Base-by-base conservation (phyloP, 1,139 yeast genomes). In the Eremothecium cymbalariae region DNA sequence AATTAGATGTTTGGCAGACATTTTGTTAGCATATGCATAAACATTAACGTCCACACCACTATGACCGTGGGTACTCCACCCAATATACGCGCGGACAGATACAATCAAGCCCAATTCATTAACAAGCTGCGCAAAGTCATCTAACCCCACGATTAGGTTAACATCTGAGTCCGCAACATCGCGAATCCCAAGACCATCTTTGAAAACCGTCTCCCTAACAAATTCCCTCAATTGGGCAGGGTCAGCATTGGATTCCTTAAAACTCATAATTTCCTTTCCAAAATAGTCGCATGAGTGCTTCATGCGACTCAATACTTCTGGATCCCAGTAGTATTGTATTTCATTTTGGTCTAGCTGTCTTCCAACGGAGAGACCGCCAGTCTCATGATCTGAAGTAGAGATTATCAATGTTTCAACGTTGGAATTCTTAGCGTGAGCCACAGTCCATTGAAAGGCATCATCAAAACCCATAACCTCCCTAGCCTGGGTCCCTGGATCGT, bases 1-100 rank as follows among this genome's bases (percentile, higher is more conserved):
- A 21, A 78, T 54, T 39, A 63, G 47, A 4, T 52, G 39, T 48
- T 59, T 59, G 25, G 74, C 63, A 2, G 55, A 45, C 18, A 64
- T 64, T 30, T 68, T 69, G 47, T 77, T 77, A 13, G 85, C 68
- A 49, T 74, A 70, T 0, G 77, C 90, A 54, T 83, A 85, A 33
- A 84, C 77, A 50, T 83, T 83, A 21, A 85, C 94, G 57, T 85
- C 95, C 9, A 84, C 94, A 0, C 93, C 94, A 14, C 90, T 75
- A 55, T 85, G 95, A 17, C 94, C 94, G 47, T 79, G 86, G 0
- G 95, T 83, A 6, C 90, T 67, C 94, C 94, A 85, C 5, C 94
- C 93, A 21, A 83, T 72, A 52, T 77, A 77, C 0, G 94, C 82
- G 41, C 93, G 70, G 8, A 59, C 48, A 2, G 86, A 74, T 6